Evolutionary conservation across 257 asterid species (phyloP), one percentile per base, ranked within the genome.

Genomic region (Nicotiana sylvestris): DNA sequence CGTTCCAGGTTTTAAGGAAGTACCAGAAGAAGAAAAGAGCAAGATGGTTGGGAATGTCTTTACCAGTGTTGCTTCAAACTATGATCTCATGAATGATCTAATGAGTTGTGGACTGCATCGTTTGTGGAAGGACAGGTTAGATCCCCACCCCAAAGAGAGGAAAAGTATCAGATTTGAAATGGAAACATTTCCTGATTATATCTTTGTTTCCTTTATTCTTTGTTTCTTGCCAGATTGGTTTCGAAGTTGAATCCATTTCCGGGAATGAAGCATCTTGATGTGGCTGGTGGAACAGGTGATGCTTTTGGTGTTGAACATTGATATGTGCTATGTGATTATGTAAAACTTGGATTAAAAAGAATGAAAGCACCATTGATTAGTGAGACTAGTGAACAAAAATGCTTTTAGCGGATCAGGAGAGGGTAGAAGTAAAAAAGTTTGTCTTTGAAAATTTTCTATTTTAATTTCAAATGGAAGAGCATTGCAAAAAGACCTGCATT

Each of bases 211-310:
- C 13, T 51, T 57, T 4, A 15, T 32, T 32, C 15, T 6, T 55
- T 77, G 62, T 57, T 17, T 30, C 30, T 37, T 62, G 53, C 76
- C 89, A 96, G 99, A 85, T 86, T 96, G 87, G 97, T 96, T 77
- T 89, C 95, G 30, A 90, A 92, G 84, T 89, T 96, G 94, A 92
- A 91, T 85, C 98, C 98, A 6, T 96, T 93, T 88, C 97, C 98
- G 3, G 98, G 99, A 76, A 96, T 92, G 94, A 96, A 92, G 90
- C 99, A 94, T 89, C 98, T 96, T 64, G 99, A 96, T 88, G 98
- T 96, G 85, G 99, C 99, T 78, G 99, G 98, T 84, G 99, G 99
- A 83, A 96, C 99, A 85, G 98, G 98, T 94, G 87, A 85, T 49
- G 76, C 30, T 81, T 46, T 68, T 51, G 25, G 6, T 21, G 27